A percentile compares a stretch with the other conserved stretches of the same genome.
Evolutionary conservation across 371 early-diverging fungal genomes (phyloP).

Genomic region (Lichtheimia corymbifera): DNA sequence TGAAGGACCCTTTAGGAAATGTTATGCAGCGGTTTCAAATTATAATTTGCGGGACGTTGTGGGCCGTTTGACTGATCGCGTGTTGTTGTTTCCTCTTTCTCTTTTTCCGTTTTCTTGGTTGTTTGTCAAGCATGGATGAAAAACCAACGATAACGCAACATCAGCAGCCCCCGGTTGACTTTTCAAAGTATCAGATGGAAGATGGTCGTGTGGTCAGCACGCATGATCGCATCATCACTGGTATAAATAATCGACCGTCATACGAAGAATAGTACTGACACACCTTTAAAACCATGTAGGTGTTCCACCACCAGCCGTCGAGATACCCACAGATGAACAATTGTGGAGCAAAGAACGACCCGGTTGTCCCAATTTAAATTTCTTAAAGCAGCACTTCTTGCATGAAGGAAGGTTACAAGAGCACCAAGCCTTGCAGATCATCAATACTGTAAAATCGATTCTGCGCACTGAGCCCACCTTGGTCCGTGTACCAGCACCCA

Average conservation of each 20-base stretch:
- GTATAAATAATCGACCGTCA: slow-evolving; percentile 12
- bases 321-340: slow-evolving; percentile 52
- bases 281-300: slow-evolving; percentile 34
- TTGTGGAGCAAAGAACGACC: slow-evolving; percentile 61
- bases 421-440: slow-evolving; percentile 87
- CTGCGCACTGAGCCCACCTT: slow-evolving; percentile 82
- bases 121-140: slow-evolving; percentile 1
- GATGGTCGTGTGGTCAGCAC: slow-evolving; percentile 77
- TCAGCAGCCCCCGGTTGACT: slow-evolving; percentile 48
- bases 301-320: slow-evolving; percentile 54
- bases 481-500: slow-evolving; percentile 87
- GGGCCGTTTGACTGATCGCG: no score
- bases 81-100: not conserved
- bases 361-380: slow-evolving; percentile 78
- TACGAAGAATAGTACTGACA: not conserved
- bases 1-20: not conserved
- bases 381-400: slow-evolving; percentile 85
- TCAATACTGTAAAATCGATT: slow-evolving; percentile 72
- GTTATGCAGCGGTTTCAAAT: slow-evolving; percentile 4
- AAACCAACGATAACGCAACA: not conserved
- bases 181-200: slow-evolving; percentile 73
- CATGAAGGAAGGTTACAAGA: slow-evolving; percentile 92
- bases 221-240: slow-evolving; percentile 72
- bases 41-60: not conserved
- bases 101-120: not conserved